These are phyloP conservation scores for Fusarium lyarnte DNA, from an alignment of 2,329 filamentous ascomycete genomes.

Conservation along the genomic window DNA sequence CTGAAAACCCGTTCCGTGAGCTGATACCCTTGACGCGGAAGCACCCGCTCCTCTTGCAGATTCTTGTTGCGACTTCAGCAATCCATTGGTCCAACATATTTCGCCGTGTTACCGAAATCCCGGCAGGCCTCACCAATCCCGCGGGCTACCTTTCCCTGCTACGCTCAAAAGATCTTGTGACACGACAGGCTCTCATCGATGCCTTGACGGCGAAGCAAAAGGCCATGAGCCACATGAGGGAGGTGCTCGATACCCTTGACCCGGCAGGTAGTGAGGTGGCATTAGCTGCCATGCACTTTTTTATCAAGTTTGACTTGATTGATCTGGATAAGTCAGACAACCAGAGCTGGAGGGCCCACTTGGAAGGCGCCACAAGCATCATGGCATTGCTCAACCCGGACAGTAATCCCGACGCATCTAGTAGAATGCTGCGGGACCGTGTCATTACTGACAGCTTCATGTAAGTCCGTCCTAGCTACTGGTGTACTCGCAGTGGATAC, in stretches of 20 bases:
- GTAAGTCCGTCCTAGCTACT: slow-evolving; percentile 45
- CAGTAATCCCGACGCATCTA: slow-evolving; percentile 43
- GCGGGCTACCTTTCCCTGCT: slow-evolving; percentile 50
- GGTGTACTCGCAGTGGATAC: background rate
- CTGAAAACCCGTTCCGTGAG: slow-evolving; percentile 58
- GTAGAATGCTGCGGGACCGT: slow-evolving; percentile 54
- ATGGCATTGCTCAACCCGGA: slow-evolving; percentile 49
- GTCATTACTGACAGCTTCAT: slow-evolving; percentile 60
- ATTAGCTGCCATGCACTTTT: slow-evolving; percentile 60
- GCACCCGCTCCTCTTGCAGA: slow-evolving; percentile 58
- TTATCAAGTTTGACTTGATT: slow-evolving; percentile 62
- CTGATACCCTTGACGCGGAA: slow-evolving; percentile 58
- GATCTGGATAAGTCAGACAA: slow-evolving; percentile 55
- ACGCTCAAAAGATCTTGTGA: slow-evolving; percentile 51
- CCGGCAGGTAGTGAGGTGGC: slow-evolving; percentile 57
- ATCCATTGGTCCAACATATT: slow-evolving; percentile 59
- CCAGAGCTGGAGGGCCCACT: slow-evolving; percentile 57
- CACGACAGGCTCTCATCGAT: slow-evolving; percentile 55
- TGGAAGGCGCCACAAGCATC: slow-evolving; percentile 57
- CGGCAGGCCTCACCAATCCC: slow-evolving; percentile 46
- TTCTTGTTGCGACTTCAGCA: slow-evolving; percentile 60
- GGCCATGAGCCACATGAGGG: slow-evolving; percentile 56
- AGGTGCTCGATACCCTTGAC: slow-evolving; percentile 52
- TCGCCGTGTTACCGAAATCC: slow-evolving; percentile 47
- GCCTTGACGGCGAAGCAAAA: slow-evolving; percentile 58